A percentile compares a stretch with the other conserved stretches of the same genome.
phyloP scores from a whole-genome alignment of 2,329 filamentous ascomycete species.

The Aureobasidium namibiae region DNA sequence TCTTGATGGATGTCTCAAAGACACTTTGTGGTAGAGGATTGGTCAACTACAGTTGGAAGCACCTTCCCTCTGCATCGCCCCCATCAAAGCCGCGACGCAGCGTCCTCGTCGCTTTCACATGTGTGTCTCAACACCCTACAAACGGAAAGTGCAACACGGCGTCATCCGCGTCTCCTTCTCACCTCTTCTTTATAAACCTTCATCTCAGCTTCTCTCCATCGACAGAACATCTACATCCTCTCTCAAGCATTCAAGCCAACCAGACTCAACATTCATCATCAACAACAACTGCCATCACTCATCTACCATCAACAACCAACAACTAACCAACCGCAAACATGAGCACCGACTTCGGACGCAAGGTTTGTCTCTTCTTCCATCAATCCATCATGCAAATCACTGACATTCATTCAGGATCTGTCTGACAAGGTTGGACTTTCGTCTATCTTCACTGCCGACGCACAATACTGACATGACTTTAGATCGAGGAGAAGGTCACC shows the following conservation, averaged over 20 bases:
- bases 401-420: slow-evolving; percentile 8
- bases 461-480: neutral
- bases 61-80: neutral
- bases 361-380: neutral
- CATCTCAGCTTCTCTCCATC: neutral
- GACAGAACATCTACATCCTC: neutral
- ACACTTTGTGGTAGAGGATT: too few species aligned
- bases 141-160: slow-evolving; percentile 5
- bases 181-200: neutral
- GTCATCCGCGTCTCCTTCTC: neutral
- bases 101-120: neutral
- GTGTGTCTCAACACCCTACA: neutral
- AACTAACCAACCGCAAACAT: slow-evolving; percentile 3
- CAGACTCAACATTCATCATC: neutral
- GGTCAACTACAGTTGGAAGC: neutral
- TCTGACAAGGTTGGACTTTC: slow-evolving; percentile 2
- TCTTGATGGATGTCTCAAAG: too few species aligned
- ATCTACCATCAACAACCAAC: neutral
- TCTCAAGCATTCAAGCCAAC: neutral
- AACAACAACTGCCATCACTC: slow-evolving; percentile 8
- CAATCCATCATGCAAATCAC: neutral
- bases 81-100: neutral
- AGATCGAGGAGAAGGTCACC: neutral
- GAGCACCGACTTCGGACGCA: slow-evolving; percentile 7
- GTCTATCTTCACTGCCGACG: neutral